phyloP scores from a whole-genome alignment of 2,329 filamentous ascomycete species.

The Beauveria medogensis region DNA sequence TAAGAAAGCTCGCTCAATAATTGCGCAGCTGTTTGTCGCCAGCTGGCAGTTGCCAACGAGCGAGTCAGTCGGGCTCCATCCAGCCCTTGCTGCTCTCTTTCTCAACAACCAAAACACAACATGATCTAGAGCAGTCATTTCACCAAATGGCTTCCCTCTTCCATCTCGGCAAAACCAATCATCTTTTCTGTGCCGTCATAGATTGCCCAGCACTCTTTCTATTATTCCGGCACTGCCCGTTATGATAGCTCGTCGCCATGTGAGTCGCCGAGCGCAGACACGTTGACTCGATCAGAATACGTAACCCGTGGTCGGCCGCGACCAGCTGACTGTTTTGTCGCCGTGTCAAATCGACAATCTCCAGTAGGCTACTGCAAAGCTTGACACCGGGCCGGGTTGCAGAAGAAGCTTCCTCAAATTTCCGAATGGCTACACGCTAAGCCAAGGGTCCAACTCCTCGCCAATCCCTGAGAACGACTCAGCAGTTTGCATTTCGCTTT shows the following conservation, averaged over 20 bases:
- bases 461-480: no score
- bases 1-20: no score
- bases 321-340: neutral
- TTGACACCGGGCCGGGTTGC: no score
- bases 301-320: neutral
- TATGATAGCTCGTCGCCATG: neutral
- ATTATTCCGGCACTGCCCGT: neutral
- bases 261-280: neutral
- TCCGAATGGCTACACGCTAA: neutral
- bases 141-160: neutral
- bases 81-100: no score
- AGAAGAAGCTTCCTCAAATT: neutral
- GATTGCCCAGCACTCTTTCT: neutral
- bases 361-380: neutral
- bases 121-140: neutral
- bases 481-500: neutral
- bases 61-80: no score
- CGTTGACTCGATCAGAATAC: slow-evolving; percentile 12
- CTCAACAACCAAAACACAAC: neutral
- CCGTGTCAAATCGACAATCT: neutral
- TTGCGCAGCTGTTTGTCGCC: neutral
- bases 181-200: neutral
- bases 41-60: neutral
- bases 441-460: neutral
- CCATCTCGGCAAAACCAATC: neutral